Conservation (phyloP, 2,329 filamentous ascomycete species). For the Cadophora sp. region DNA sequence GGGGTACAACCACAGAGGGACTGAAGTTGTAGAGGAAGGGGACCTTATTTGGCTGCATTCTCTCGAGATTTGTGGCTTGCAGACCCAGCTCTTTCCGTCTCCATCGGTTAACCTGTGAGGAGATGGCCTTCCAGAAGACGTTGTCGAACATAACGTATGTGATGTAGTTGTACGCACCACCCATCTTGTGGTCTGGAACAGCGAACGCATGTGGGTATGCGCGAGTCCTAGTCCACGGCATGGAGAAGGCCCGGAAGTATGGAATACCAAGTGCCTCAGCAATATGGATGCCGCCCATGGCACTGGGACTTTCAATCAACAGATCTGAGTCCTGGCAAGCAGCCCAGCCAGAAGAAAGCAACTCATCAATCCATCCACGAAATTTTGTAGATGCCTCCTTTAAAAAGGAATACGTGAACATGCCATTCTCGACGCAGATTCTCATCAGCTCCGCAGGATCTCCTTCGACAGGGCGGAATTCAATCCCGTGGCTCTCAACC, state of each 20-base stretch:
- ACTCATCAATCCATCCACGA: slow-evolving; percentile 91
- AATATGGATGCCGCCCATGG: slow-evolving; percentile 98
- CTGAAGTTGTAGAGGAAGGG: slow-evolving; percentile 99
- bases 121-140: slow-evolving; percentile 94
- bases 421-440: slow-evolving; percentile 95
- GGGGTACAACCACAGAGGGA: slow-evolving; percentile 89
- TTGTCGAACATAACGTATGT: slow-evolving; percentile 97
- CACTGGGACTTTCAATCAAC: slow-evolving; percentile 92
- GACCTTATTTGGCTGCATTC: slow-evolving; percentile 96
- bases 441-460: slow-evolving; percentile 95
- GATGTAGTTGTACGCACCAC: slow-evolving; percentile 92
- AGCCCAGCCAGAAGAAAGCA: slow-evolving; percentile 80
- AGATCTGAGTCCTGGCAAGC: slow-evolving; percentile 89
- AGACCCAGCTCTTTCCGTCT: slow-evolving; percentile 80
- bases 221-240: slow-evolving; percentile 97
- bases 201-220: slow-evolving; percentile 97
- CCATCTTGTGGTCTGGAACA: slow-evolving; percentile 91
- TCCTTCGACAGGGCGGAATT: slow-evolving; percentile 86
- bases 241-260: slow-evolving; percentile 97
- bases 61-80: slow-evolving; percentile 82
- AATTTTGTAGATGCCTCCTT: slow-evolving; percentile 87
- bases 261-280: slow-evolving; percentile 91
- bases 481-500: slow-evolving; percentile 92
- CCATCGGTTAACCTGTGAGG: slow-evolving; percentile 92
- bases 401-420: slow-evolving; percentile 92